Evolutionary conservation across 148 eudicot species (phyloP).

Genomic region (Oxyria digyna): DNA sequence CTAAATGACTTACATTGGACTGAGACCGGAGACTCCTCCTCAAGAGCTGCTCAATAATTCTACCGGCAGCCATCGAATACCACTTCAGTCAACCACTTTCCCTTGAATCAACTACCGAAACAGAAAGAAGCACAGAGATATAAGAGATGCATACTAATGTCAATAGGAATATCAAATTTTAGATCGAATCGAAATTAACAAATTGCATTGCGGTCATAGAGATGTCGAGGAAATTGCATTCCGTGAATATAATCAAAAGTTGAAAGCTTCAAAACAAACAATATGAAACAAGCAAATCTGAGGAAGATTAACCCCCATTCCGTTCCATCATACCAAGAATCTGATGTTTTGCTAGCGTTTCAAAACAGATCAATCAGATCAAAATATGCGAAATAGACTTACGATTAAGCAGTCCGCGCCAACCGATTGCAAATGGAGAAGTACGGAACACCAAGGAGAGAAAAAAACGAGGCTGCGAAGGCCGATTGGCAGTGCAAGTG

Average conservation of each 20-base stretch:
- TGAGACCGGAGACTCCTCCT: constrained; percentile 39
- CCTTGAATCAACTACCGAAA: not conserved
- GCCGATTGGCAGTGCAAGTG: not conserved
- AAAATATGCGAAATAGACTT: not conserved
- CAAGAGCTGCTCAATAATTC: constrained; percentile 48
- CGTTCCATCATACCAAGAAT: not conserved
- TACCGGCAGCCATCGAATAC: constrained; percentile 51
- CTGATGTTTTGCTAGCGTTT: not conserved
- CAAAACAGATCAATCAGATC: not conserved
- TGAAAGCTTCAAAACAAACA: not conserved
- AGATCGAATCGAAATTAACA: not conserved
- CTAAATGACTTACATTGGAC: constrained; percentile 27
- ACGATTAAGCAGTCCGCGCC: not conserved
- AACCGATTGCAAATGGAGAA: not conserved
- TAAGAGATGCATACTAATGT: not conserved
- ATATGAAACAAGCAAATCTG: not conserved
- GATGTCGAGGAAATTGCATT: not conserved
- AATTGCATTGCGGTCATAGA: not conserved
- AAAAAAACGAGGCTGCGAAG: not conserved
- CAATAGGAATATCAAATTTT: not conserved
- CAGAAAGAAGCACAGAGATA: not conserved
- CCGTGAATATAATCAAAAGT: not conserved
- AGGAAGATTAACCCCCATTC: not conserved
- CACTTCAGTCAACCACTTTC: constrained; percentile 12
- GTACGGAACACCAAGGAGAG: not conserved